These are phyloP conservation scores for Phenoliferia sp. DNA, from an alignment of 1,284 basidiomycete genomes.

Conservation along the genomic window DNA sequence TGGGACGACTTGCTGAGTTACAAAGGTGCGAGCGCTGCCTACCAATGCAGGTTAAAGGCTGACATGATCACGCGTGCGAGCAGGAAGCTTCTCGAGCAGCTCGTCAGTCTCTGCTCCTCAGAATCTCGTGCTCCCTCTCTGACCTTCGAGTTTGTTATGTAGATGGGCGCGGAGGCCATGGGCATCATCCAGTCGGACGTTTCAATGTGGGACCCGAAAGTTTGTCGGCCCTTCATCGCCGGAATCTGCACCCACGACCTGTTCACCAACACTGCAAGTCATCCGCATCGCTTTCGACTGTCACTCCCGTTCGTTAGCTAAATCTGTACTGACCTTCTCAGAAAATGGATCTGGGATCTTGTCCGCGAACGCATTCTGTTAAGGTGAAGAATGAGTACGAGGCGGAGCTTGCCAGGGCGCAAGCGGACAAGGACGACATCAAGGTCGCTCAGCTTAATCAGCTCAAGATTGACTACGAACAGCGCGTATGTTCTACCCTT, in stretches of 20 bases:
- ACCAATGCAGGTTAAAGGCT: background rate
- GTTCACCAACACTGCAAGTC: conserved; percentile 91
- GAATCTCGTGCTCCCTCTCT: background rate
- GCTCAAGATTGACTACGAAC: conserved; percentile 39
- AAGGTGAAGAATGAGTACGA: conserved; percentile 88
- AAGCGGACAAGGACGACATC: conserved; percentile 25
- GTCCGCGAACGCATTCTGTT: conserved; percentile 93
- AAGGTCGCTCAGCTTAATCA: conserved; percentile 32
- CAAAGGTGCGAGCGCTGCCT: background rate
- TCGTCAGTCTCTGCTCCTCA: background rate
- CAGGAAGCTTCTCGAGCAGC: background rate
- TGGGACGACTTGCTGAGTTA: background rate
- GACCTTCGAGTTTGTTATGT: background rate
- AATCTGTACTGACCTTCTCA: conserved; percentile 41
- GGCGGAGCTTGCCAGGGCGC: conserved; percentile 63
- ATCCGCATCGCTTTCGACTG: background rate
- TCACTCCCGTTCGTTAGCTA: background rate
- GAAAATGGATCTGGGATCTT: conserved; percentile 99
- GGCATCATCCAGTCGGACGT: conserved; percentile 87
- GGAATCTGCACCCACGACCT: conserved; percentile 96
- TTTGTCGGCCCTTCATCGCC: conserved; percentile 98
- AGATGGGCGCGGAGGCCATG: conserved; percentile 75
- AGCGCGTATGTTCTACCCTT: conserved; percentile 10
- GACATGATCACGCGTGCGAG: background rate
- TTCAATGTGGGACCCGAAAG: conserved; percentile 94